Conservation (phyloP, 257 asterid species). For the Sherardia arvensis region DNA sequence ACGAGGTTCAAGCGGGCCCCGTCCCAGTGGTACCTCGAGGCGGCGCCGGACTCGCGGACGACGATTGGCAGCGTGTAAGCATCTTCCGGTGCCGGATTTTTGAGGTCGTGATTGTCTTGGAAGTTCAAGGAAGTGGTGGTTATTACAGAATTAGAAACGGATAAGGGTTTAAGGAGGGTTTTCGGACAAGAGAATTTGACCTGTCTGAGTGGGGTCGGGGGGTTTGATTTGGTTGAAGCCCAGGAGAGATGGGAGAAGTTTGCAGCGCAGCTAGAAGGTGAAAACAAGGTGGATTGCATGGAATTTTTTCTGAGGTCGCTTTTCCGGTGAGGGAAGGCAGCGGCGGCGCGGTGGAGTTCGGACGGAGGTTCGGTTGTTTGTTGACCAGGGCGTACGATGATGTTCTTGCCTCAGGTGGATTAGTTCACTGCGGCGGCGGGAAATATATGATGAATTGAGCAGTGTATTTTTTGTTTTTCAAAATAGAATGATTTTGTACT, state of each 20-base stretch:
- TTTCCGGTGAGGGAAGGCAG: background rate
- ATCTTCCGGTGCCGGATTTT: slow-evolving; percentile 8
- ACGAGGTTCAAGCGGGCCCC: slow-evolving; percentile 49
- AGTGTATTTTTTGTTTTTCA: too few relatives aligned
- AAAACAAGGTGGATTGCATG: slow-evolving; percentile 13
- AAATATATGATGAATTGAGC: background rate
- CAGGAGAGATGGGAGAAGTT: slow-evolving; percentile 16
- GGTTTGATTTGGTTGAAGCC: slow-evolving; percentile 20
- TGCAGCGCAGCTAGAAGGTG: slow-evolving; percentile 7
- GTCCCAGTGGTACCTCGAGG: slow-evolving; percentile 66
- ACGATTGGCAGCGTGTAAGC: slow-evolving; percentile 42
- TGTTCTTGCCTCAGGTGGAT: background rate
- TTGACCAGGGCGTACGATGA: background rate
- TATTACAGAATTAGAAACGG: slow-evolving; percentile 28
- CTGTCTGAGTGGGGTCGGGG: slow-evolving; percentile 12
- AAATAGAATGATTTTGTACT: background rate
- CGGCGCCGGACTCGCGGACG: slow-evolving; percentile 37
- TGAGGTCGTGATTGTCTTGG: slow-evolving; percentile 21
- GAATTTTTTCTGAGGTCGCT: background rate
- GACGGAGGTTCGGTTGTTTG: background rate
- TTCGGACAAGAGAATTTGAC: slow-evolving; percentile 22
- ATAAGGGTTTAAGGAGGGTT: slow-evolving; percentile 50
- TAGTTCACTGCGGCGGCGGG: background rate
- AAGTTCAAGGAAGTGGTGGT: slow-evolving; percentile 26
- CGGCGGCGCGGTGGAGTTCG: background rate